Evolutionary conservation across 352 stramenopile genomes (phyloP).

Genomic region (Globisporangium parvum): DNA sequence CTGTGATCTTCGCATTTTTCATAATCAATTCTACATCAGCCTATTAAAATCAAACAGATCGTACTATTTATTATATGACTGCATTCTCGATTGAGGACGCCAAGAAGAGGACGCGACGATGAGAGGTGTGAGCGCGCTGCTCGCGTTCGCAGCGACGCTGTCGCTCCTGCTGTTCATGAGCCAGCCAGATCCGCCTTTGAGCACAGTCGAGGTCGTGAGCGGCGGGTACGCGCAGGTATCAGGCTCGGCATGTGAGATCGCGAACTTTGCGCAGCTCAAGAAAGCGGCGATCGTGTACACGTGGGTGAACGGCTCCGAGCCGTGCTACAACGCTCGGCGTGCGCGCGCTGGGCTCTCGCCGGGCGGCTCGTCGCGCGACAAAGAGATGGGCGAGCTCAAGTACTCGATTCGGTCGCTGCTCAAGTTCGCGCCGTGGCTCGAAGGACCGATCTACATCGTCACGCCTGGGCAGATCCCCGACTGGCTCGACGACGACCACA

Average conservation of each 20-base stretch:
- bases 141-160: conserved; percentile 34
- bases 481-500: conserved; percentile 61
- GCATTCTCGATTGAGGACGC: too few species aligned
- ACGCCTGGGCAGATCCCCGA: conserved; percentile 74
- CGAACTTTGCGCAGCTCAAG: conserved; percentile 56
- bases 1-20: too few species aligned
- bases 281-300: conserved; percentile 79
- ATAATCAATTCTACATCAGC: too few species aligned
- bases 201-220: conserved; percentile 44
- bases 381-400: conserved; percentile 85
- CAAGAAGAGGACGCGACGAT: conserved; percentile 12
- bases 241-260: conserved; percentile 45
- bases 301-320: conserved; percentile 81
- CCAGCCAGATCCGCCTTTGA: conserved; percentile 42
- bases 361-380: conserved; percentile 65
- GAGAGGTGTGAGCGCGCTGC: conserved; percentile 45
- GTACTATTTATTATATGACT: too few species aligned
- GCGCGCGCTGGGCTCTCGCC: conserved; percentile 39
- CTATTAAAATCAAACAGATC: too few species aligned
- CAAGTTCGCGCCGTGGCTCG: conserved; percentile 74
- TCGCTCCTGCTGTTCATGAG: conserved; percentile 43
- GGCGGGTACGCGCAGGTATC: conserved; percentile 31
- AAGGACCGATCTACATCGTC: conserved; percentile 81
- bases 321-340: conserved; percentile 67
- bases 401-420: conserved; percentile 79